Evolutionary conservation across 805 yeast genomes (phyloP).

Genomic region (Citeromyces matritensis): DNA sequence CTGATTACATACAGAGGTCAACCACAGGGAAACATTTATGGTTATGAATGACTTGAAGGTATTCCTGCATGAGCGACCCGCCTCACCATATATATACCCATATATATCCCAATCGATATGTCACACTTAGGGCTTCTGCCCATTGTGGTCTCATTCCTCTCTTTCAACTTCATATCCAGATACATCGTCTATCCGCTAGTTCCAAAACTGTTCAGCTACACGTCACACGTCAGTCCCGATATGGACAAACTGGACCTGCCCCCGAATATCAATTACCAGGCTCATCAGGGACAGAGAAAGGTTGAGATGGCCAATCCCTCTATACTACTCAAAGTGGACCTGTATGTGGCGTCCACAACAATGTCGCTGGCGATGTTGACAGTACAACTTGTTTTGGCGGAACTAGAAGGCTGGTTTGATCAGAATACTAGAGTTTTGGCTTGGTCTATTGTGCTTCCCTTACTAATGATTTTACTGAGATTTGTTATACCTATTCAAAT

Average conservation of each 20-base stretch:
- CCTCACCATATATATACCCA: neutral
- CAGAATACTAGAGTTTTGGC: slow-evolving; percentile 13
- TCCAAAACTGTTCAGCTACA: slow-evolving; percentile 5
- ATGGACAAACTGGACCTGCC: neutral
- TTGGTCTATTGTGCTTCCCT: slow-evolving; percentile 22
- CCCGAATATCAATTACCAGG: slow-evolving; percentile 14
- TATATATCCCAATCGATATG: too few relatives aligned
- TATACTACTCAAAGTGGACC: slow-evolving; percentile 4
- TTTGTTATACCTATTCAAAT: slow-evolving; percentile 27
- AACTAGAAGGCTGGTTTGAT: slow-evolving; percentile 10
- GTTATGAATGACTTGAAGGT: too few relatives aligned
- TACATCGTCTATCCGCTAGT: slow-evolving; percentile 2
- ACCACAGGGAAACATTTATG: too few relatives aligned
- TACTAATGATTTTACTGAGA: slow-evolving; percentile 21
- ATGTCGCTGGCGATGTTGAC: slow-evolving; percentile 13
- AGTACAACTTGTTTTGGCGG: slow-evolving; percentile 13
- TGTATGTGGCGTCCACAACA: slow-evolving; percentile 3
- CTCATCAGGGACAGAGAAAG: slow-evolving; percentile 18
- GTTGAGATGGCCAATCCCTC: slow-evolving; percentile 16
- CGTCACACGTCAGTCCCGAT: slow-evolving; percentile 1
- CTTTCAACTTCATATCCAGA: neutral
- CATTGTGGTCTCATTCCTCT: neutral
- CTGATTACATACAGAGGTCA: too few relatives aligned
- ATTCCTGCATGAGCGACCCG: too few relatives aligned
- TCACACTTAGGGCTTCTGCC: too few relatives aligned